Base-by-base conservation (phyloP, 2,329 filamentous ascomycete species). In the Fusarium haematococcum region DNA sequence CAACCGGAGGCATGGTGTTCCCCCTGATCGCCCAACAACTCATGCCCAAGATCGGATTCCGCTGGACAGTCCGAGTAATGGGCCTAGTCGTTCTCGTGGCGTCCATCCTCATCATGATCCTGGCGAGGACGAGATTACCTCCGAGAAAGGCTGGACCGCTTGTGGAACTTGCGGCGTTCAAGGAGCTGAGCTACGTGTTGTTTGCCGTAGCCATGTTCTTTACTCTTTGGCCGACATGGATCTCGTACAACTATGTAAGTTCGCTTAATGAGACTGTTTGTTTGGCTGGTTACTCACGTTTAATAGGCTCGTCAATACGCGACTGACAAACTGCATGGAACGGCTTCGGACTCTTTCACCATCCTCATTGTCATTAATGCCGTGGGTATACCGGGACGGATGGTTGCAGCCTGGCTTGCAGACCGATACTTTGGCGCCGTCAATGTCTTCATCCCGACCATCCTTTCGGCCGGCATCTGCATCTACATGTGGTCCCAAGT, bases 1-100 rank as follows among this genome's bases (percentile, higher is more conserved):
- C 87, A 0, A 88, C 88, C 0, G 92, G 92, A 1, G 91, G 91
- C 0, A 82, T 93, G 25, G 84, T 93, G 4, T 94, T 91, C 77
- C 91, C 92, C 0, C 84, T 89, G 2, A 85, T 90, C 20, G 84
- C 88, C 1, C 84, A 86, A 75, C 86, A 90, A 63, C 81, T 93
- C 13, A 81, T 92, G 2, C 89, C 90, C 0, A 84, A 83, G 20
- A 82, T 93, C 5, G 91, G 91, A 0, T 93, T 92, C 76, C 84
- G 85, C 0, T 93, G 91, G 90, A 91, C 91, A 0, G 86, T 92
- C n/a, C 84, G 91, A 0, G 86, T 88, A 0, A 85, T 92, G 70
- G 91, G 88, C 0, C 87, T 93, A 61, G 85, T 93, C 35, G 89
- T 90, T 30, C 73, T 92, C 2, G 85, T 82, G 0, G 83, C 77